Base-by-base conservation (phyloP, 371 early-diverging fungal species). In the Rhizomucor pusillus region DNA sequence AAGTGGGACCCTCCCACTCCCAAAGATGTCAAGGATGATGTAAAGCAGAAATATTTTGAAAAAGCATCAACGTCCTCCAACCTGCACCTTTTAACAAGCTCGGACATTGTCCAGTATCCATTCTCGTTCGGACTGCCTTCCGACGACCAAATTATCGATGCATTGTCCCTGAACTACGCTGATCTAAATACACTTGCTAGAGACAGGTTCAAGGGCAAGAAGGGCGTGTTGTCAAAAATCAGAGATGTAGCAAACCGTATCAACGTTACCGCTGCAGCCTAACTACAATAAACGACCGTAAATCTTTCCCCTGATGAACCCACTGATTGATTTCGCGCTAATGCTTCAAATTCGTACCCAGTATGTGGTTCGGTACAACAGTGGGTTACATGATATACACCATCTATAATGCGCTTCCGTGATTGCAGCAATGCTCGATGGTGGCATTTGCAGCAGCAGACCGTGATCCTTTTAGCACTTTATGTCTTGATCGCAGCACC, bases 1-100 rank as follows among this genome's bases (percentile, higher is more conserved):
- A 49, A 76, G 50, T 96, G 95, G 95, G 56, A 79, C 10, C 93
- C 93, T 1, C 35, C 77, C 0, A 73, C 75, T 7, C 43, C 86
- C 3, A 67, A 67, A 5, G 75, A 64, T 1, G 73, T 85, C 3
- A 66, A 84, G 35, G 62, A 83, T n/a, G 61, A 69, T 1, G 40
- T 50, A 5, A 50, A 50, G 22, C 19, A 22, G 1, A 1, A 19
- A 6, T 50, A 36, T 13, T 50, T 50, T 50, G 51, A 50, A 22
- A 36, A 36, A 37, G 23, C 40, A 2, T n/a, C 36, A 23, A n/a
- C n/a, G n/a, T n/a, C 10, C 24, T 35, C 4, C 22, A 23, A 34
- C 4, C 7, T 20, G 16, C 5, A 4, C 3, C 36, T 22, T 5
- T 23, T 50, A 14, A 1, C 5, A 22, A 18, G 24, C 12, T n/a